Percentiles rank a stretch among this genome's conserved stretches.
phyloP scores from a whole-genome alignment of 2,329 filamentous ascomycete genomes.

The Alternaria postmessia region DNA sequence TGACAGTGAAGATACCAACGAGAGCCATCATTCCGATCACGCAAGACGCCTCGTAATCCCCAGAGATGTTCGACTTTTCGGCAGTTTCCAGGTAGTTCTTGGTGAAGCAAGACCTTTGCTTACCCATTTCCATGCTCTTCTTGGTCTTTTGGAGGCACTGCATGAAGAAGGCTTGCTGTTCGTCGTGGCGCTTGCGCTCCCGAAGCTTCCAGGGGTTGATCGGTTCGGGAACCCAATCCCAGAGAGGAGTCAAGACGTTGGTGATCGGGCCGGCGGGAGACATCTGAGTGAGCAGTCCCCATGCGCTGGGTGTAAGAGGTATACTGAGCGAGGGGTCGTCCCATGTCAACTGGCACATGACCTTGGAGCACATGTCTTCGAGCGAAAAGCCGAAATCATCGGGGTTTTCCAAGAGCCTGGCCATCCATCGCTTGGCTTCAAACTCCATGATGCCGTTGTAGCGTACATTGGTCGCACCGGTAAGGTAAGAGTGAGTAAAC shows the following conservation, averaged over 20 bases:
- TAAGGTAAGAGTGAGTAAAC: constrained; percentile 62
- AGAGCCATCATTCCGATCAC: constrained; percentile 52
- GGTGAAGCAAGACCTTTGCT: constrained; percentile 45
- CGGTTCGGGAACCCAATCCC: constrained; percentile 58
- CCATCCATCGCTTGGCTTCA: constrained; percentile 64
- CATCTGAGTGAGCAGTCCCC: constrained; percentile 66
- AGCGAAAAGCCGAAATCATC: constrained; percentile 61
- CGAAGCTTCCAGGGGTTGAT: constrained; percentile 65
- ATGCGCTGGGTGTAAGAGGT: constrained; percentile 61
- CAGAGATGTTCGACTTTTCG: constrained; percentile 52
- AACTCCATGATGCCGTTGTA: constrained; percentile 61
- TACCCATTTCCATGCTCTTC: constrained; percentile 42
- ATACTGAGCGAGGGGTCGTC: constrained; percentile 60
- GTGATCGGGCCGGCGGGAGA: constrained; percentile 66
- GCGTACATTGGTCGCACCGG: constrained; percentile 54
- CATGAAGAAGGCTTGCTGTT: constrained; percentile 64
- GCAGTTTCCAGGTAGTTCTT: constrained; percentile 45
- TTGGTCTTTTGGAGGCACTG: constrained; percentile 53
- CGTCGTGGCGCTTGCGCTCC: constrained; percentile 62
- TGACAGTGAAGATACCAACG: constrained; percentile 52
- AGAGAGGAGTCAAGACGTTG: constrained; percentile 64
- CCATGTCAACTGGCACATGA: constrained; percentile 64
- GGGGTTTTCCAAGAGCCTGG: constrained; percentile 58
- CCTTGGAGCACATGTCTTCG: constrained; percentile 66
- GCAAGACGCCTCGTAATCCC: constrained; percentile 50